Evolutionary conservation across 768 basidiomycete genomes (phyloP), one percentile per base, ranked within the genome.

Genomic region (Tephrocybe sp.): DNA sequence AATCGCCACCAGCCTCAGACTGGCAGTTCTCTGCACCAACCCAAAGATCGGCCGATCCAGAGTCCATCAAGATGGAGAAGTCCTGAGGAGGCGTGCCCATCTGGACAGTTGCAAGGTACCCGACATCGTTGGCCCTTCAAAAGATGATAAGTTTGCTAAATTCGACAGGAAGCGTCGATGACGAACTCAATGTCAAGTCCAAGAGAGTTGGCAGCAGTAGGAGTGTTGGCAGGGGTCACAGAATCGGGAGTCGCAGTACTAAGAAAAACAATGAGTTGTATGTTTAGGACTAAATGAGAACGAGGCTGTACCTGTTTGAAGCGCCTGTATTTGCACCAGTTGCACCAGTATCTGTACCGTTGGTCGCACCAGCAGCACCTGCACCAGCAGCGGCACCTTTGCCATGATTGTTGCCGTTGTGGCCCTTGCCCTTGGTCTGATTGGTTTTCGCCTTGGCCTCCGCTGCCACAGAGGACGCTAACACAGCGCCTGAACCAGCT

Each of bases 161-260:
- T n/a, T n/a, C n/a, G 24, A 36, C 24, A 47, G 8, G 36, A 36
- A 3, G 26, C 3, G 37, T 15, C 25, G 28, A 25, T 20, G 15
- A 68, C 84, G 36, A 55, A 88, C 80, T 89, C 82, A 49, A 91
- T 89, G 60, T 81, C 75, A 46, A 91, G 73, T 6, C 84, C 86
- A 34, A 90, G 71, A 33, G 87, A 80, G 62, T 85, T 72, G 55
- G 60, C 64, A 14, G 72, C 63, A 17, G 76, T 63, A 9, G 74
- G 74, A 15, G 56, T 3, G 40, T 68, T 65, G 15, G 75, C 73
- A 17, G 47, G 18, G 4, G 82, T 78, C 25, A 88, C 68, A 21
- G 34, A 25, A 45, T 24, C 57, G 11, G 45, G 48, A 23, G 47
- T 44, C 28, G 41, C 58, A 42, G 50, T 45, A 26, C 39, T 48